Evolutionary conservation across 2,329 filamentous ascomycete genomes (phyloP).

Genomic region (Parafenestella ontariensis): DNA sequence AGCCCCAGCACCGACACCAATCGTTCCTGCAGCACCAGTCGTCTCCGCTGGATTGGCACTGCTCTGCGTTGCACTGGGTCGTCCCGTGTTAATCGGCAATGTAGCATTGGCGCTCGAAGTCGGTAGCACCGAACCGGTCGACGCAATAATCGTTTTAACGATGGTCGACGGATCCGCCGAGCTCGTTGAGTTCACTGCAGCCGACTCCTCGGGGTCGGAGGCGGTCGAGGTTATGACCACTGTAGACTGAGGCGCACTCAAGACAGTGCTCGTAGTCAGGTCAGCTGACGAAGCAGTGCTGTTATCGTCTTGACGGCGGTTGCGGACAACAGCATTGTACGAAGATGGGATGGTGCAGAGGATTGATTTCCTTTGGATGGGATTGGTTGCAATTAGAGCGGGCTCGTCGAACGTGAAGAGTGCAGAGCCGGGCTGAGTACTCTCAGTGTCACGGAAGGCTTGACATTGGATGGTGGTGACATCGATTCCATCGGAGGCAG

Average conservation of each 20-base stretch:
- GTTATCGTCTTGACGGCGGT: constrained; percentile 1
- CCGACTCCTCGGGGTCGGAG: not conserved
- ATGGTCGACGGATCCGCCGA: not conserved
- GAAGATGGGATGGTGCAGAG: constrained; percentile 10
- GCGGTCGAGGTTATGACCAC: not conserved
- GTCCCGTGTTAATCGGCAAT: constrained; percentile 5
- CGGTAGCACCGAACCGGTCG: constrained; percentile 2
- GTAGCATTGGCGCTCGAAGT: constrained; percentile 8
- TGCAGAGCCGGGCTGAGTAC: constrained; percentile 24
- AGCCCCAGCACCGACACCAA: not conserved
- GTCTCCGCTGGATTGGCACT: not conserved
- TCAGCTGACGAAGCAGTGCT: not conserved
- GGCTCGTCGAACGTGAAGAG: constrained; percentile 24
- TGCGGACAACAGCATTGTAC: not conserved
- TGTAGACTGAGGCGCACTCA: not conserved
- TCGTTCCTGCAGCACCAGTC: not conserved
- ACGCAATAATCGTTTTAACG: not conserved
- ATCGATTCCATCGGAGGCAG: constrained; percentile 18
- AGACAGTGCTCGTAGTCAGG: not conserved
- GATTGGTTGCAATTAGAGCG: constrained; percentile 34
- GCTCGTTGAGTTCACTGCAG: not conserved
- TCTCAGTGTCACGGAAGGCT: constrained; percentile 31
- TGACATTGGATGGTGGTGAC: constrained; percentile 26
- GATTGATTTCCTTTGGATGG: constrained; percentile 25
- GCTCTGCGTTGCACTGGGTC: constrained; percentile 1